Conservation (phyloP, 306 rosid species). For the Quercus engelmannii region DNA sequence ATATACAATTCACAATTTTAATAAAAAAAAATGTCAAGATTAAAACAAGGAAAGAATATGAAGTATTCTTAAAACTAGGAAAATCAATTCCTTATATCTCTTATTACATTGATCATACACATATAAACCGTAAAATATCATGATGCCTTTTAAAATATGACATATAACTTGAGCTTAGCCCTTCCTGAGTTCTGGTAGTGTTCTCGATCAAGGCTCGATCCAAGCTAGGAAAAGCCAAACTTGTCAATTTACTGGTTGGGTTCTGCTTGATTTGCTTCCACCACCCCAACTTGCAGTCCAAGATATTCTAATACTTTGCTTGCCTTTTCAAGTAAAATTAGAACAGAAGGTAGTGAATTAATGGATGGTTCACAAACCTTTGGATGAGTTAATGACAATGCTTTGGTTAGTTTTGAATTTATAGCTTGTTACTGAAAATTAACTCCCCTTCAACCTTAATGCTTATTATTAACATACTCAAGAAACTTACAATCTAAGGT, state of each 20-base stretch:
- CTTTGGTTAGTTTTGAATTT: not conserved
- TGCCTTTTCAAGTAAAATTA: not conserved
- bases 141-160: not conserved
- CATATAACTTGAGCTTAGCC: not conserved
- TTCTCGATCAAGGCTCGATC: not conserved
- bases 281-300: not conserved
- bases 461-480: not conserved
- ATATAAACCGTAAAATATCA: not conserved
- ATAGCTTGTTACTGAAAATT: not conserved
- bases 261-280: not conserved
- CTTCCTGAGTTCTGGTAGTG: not conserved
- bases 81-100: not conserved
- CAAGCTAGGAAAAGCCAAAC: not conserved
- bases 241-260: not conserved
- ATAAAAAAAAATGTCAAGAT: not conserved
- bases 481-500: not conserved
- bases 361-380: not conserved
- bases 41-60: not conserved
- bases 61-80: not conserved
- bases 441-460: not conserved
- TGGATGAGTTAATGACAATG: not conserved
- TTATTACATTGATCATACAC: not conserved
- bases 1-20: not conserved
- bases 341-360: not conserved
- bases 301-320: not conserved